phyloP scores from a whole-genome alignment of 2,329 filamentous ascomycete genomes.

The Trichoderma brevicompactum region DNA sequence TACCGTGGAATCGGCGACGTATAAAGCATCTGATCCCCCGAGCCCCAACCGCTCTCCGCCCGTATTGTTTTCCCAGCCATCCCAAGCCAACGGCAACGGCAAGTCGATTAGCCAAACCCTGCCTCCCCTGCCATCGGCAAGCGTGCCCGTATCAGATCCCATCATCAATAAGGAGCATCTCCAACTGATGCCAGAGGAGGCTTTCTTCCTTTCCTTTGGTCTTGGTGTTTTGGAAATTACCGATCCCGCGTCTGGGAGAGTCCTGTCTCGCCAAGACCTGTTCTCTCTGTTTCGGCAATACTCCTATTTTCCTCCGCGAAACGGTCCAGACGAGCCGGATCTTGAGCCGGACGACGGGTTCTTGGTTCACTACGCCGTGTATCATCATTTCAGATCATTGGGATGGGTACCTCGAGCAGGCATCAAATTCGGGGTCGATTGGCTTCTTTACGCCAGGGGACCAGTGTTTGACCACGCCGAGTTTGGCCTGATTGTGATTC shows the following conservation, averaged over 20 bases:
- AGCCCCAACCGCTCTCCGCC: slow-evolving; percentile 46
- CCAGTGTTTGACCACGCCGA: slow-evolving; percentile 95
- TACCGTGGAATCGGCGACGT: slow-evolving; percentile 67
- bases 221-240: slow-evolving; percentile 73
- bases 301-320: slow-evolving; percentile 68
- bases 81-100: slow-evolving; percentile 31
- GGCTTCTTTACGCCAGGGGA: slow-evolving; percentile 89
- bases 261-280: slow-evolving; percentile 60
- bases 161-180: slow-evolving; percentile 73
- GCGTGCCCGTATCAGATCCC: slow-evolving; percentile 6
- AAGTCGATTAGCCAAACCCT: slow-evolving; percentile 29
- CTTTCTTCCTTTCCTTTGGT: slow-evolving; percentile 85
- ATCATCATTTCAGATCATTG: slow-evolving; percentile 93
- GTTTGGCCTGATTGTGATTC: slow-evolving; percentile 83
- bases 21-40: slow-evolving; percentile 56
- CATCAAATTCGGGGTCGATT: slow-evolving; percentile 94
- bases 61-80: slow-evolving; percentile 33
- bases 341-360: slow-evolving; percentile 81
- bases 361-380: slow-evolving; percentile 82
- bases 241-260: slow-evolving; percentile 50
- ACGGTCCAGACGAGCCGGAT: slow-evolving; percentile 40
- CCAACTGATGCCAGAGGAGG: slow-evolving; percentile 88
- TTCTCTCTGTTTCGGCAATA: slow-evolving; percentile 69
- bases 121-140: neutral
- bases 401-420: slow-evolving; percentile 94